Percentiles rank a stretch among this genome's conserved stretches.
Conservation (phyloP, 768 basidiomycete genomes). For the Russula sp. region DNA sequence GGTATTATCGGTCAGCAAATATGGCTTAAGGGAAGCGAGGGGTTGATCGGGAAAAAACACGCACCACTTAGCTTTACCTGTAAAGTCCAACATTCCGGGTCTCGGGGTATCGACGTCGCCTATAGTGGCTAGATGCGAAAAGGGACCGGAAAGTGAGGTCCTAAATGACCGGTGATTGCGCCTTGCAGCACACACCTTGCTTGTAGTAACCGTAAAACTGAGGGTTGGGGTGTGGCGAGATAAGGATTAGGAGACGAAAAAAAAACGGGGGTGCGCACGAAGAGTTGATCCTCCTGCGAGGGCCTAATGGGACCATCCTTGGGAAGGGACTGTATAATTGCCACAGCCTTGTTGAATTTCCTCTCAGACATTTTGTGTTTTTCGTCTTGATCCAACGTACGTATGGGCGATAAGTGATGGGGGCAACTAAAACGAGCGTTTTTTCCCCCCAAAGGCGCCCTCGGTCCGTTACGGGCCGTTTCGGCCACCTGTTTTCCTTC, state of each 20-base stretch:
- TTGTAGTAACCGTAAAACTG: constrained; percentile 96
- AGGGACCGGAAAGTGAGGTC: neutral
- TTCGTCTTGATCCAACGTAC: constrained; percentile 8
- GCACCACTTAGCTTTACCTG: constrained; percentile 89
- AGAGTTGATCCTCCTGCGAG: constrained; percentile 67
- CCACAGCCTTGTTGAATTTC: constrained; percentile 74
- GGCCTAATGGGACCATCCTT: constrained; percentile 82
- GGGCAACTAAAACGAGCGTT: neutral
- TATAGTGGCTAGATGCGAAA: constrained; percentile 51
- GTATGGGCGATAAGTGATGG: constrained; percentile 7
- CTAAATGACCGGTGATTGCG: constrained; percentile 19
- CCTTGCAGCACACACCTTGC: constrained; percentile 57
- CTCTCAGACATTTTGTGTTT: constrained; percentile 54
- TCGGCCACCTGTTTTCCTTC: neutral
- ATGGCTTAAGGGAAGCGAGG: constrained; percentile 18
- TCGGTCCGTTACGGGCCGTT: neutral
- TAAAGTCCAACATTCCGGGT: constrained; percentile 81
- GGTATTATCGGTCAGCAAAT: neutral
- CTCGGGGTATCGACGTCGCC: constrained; percentile 66
- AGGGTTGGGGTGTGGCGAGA: neutral
- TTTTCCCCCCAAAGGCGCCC: too few relatives aligned
- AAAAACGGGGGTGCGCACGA: constrained; percentile 48
- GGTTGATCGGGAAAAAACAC: constrained; percentile 20
- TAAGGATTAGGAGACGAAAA: constrained; percentile 13
- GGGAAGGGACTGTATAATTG: constrained; percentile 64